Evolutionary conservation across 2,329 filamentous ascomycete genomes (phyloP).

Genomic region (Penicillium paneum): DNA sequence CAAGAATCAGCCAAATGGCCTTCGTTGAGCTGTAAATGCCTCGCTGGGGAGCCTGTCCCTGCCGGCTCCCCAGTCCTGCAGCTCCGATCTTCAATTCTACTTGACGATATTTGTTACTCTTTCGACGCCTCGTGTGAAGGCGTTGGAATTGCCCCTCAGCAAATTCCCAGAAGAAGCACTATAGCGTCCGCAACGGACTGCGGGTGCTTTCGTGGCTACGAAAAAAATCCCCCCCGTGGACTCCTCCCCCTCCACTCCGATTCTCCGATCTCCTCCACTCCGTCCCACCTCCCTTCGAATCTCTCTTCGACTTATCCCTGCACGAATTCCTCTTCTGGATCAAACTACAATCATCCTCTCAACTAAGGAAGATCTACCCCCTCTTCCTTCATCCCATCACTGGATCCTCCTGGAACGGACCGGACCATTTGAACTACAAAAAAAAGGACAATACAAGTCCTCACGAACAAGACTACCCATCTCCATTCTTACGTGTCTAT

Average conservation of each 20-base stretch:
- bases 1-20: slow-evolving; percentile 67
- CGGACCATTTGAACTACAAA: background rate
- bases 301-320: slow-evolving; percentile 9
- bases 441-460: slow-evolving; percentile 4
- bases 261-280: slow-evolving; percentile 14
- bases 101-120: slow-evolving; percentile 55
- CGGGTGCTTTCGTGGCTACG: slow-evolving; percentile 36
- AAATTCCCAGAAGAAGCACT: slow-evolving; percentile 41
- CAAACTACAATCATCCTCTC: background rate
- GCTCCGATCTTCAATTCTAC: slow-evolving; percentile 66
- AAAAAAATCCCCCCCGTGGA: slow-evolving; percentile 4
- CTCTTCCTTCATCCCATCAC: background rate
- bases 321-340: slow-evolving; percentile 1
- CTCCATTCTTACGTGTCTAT: background rate
- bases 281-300: slow-evolving; percentile 14
- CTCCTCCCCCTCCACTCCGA: slow-evolving; percentile 16
- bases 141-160: slow-evolving; percentile 62
- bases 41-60: slow-evolving; percentile 66
- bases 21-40: slow-evolving; percentile 89
- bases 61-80: slow-evolving; percentile 75
- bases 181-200: slow-evolving; percentile 34
- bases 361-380: background rate
- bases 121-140: slow-evolving; percentile 42
- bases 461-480: background rate
- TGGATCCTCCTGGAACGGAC: background rate